These are phyloP conservation scores for Akanthomyces lecanii DNA, from an alignment of 2,329 filamentous ascomycete genomes.

Conservation along the genomic window DNA sequence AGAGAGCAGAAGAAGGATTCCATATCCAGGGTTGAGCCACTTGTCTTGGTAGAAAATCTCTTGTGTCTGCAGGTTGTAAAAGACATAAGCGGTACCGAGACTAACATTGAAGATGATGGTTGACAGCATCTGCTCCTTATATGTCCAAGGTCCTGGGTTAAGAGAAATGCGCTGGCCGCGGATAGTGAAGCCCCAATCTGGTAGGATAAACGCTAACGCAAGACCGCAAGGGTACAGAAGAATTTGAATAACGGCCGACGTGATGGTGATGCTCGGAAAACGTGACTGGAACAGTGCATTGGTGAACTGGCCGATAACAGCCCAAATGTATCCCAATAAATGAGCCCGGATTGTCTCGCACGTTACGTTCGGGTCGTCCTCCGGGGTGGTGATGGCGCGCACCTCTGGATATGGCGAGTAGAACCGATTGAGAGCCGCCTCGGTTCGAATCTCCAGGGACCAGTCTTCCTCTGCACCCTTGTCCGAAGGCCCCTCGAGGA, in stretches of 20 bases:
- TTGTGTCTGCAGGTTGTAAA: constrained; percentile 34
- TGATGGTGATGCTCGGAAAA: constrained; percentile 10
- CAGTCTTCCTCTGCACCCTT: constrained; percentile 17
- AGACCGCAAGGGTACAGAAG: constrained; percentile 13
- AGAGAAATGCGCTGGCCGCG: constrained; percentile 25
- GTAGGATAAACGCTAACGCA: neutral
- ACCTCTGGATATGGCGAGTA: constrained; percentile 15
- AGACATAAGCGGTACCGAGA: constrained; percentile 33
- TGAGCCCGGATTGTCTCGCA: constrained; percentile 14
- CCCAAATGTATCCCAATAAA: constrained; percentile 14
- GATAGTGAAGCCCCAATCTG: constrained; percentile 13
- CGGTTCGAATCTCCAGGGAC: constrained; percentile 8
- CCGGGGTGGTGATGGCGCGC: constrained; percentile 11
- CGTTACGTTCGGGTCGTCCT: constrained; percentile 4
- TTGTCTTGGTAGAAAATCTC: constrained; percentile 21
- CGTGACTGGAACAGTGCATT: constrained; percentile 10
- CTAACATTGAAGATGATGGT: constrained; percentile 36
- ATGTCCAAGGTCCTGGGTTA: constrained; percentile 37
- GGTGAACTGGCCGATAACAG: constrained; percentile 14
- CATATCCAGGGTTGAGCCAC: constrained; percentile 25
- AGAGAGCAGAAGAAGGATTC: constrained; percentile 30
- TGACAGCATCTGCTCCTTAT: constrained; percentile 38
- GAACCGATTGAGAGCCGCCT: constrained; percentile 12
- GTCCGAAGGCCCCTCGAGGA: constrained; percentile 20
- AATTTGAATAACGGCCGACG: constrained; percentile 12